Evolutionary conservation across 768 basidiomycete species (phyloP).

Genomic region (Xerocomus potaroensis): DNA sequence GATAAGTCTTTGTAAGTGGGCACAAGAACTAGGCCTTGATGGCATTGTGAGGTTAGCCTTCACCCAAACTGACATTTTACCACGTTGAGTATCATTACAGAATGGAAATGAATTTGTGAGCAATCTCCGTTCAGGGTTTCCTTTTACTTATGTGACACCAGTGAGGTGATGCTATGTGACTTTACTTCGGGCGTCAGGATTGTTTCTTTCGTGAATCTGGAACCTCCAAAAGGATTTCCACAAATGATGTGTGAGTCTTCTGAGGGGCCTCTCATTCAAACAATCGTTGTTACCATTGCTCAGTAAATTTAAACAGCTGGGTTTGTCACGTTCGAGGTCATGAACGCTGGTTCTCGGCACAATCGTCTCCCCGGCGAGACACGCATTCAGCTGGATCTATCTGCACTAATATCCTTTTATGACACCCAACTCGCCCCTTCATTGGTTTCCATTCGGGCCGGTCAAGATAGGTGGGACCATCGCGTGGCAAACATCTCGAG

Average conservation of each 20-base stretch:
- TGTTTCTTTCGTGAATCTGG: slow-evolving; percentile 38
- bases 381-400: slow-evolving; percentile 12
- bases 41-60: slow-evolving; percentile 41
- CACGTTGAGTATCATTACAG: slow-evolving; percentile 10
- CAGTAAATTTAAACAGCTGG: not conserved
- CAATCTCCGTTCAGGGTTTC: not conserved
- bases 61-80: not conserved
- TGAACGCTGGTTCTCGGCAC: slow-evolving; percentile 17
- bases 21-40: slow-evolving; percentile 37
- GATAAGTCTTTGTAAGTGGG: slow-evolving; percentile 44
- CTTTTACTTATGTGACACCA: slow-evolving; percentile 10
- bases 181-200: slow-evolving; percentile 38
- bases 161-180: slow-evolving; percentile 49
- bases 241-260: not conserved
- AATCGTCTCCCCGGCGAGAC: slow-evolving; percentile 21
- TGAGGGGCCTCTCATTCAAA: not conserved
- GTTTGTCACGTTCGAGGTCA: slow-evolving; percentile 6
- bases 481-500: slow-evolving; percentile 9
- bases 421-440: slow-evolving; percentile 10
- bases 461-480: slow-evolving; percentile 16
- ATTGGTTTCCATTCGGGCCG: slow-evolving; percentile 3
- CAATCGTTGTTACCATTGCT: not conserved
- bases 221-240: not conserved
- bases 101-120: slow-evolving; percentile 46
- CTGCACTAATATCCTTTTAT: slow-evolving; percentile 6